Evolutionary conservation across 2,329 filamentous ascomycete species (phyloP), one percentile per base, ranked within the genome.

Genomic region (Fusarium papillatum): DNA sequence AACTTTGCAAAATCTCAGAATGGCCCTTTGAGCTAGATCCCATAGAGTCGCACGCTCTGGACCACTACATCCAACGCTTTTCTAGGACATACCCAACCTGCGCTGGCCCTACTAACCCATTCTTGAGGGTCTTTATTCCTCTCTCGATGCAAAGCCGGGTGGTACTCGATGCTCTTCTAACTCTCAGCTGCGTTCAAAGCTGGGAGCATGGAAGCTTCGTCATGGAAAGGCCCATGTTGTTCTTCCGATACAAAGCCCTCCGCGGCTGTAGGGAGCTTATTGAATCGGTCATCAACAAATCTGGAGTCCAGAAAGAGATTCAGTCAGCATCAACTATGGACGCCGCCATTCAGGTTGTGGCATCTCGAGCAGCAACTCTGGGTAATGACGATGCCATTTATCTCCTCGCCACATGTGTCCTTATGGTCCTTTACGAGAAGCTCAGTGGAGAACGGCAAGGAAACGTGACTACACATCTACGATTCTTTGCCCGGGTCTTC

Each of bases 51-150:
- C 66, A 62, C 14, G 63, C 76, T 14, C 72, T 77, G 36, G 55
- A 74, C 31, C 71, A 72, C 50, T 77, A 77, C 50, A 71, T 76
- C 14, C 76, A 76, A 24, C 61, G 66, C 10, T 77, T 78, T 39
- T 76, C 74, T 3, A 63, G 70, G 36, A 74, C 69, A 19, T 77
- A 74, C 38, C 76, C 74, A 4, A 60, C 72, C 5, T 76, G 67
- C 59, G 61, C 70, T 11, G 73, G 69, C 3, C 74, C 74, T 6
- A 64, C 39, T 1, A 78, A 76, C 22, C 76, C 73, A 11, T 78
- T 78, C 36, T 36, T 78, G 17, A 39, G 69, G 5, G 48, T 78
- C 3, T 69, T 78, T 14, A 38, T 78, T 3, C 73, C 71, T 3
- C 60, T 76, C 4, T 69, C 76, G 3, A 75, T 71, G 66, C 67